Conservation (phyloP, 2,329 filamentous ascomycete species). For the Aspergillus intermedius region DNA sequence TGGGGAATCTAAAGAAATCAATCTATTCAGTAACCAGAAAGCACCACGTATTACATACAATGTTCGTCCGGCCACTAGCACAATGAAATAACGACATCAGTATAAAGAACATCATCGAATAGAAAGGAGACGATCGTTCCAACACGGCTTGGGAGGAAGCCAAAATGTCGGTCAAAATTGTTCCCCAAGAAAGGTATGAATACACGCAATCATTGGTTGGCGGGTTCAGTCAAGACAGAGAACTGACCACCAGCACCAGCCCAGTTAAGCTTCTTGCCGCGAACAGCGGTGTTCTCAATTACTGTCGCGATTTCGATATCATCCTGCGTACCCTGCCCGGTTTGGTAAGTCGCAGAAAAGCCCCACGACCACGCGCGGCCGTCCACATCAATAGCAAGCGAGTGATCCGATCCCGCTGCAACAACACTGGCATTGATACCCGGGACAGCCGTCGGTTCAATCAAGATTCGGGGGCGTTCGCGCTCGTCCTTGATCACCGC, state of each 20-base stretch:
- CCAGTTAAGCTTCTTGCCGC: conserved; percentile 65
- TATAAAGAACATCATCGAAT: not conserved
- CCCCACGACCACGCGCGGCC: conserved; percentile 74
- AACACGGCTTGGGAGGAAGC: no score
- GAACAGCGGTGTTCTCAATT: conserved; percentile 78
- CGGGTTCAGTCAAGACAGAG: conserved; percentile 35
- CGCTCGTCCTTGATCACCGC: conserved; percentile 59
- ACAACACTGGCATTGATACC: conserved; percentile 54
- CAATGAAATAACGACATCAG: not conserved
- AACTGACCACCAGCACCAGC: conserved; percentile 87
- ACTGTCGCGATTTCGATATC: conserved; percentile 70
- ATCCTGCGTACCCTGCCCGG: conserved; percentile 68
- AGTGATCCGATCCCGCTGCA: conserved; percentile 64
- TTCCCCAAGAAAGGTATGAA: not conserved
- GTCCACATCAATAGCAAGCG: conserved; percentile 60
- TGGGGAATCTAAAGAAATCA: not conserved
- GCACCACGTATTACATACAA: not conserved
- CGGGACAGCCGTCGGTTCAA: conserved; percentile 56
- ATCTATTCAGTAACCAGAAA: not conserved
- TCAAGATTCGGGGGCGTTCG: conserved; percentile 64
- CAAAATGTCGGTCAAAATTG: not conserved
- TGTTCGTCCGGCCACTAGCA: not conserved
- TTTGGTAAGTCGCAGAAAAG: conserved; percentile 74
- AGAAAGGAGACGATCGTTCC: not conserved
- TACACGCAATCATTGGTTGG: conserved; percentile 7